Evolutionary conservation across 495 filamentous ascomycete genomes (phyloP), one percentile per base, ranked within the genome.

Genomic region (Hyaloscypha hepaticicola): DNA sequence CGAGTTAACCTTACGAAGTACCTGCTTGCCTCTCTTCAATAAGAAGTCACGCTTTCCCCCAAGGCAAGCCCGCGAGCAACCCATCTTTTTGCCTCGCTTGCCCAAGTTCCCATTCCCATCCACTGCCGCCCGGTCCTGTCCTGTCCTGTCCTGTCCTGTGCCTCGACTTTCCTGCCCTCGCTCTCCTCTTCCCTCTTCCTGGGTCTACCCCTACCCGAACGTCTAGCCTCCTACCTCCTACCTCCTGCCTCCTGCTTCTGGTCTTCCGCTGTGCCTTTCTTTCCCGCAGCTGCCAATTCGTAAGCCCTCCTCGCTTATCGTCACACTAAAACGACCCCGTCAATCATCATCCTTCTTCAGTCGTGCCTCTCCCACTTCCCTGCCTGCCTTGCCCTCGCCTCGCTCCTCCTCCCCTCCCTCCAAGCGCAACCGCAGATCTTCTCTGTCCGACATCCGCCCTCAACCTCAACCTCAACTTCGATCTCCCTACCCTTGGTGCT

Each of bases 231-330:
- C 48, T 50, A n/a, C 6, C 48, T 25, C 25, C n/a, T 26, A 51
- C 48, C 12, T 29, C 60, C 49, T 51, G 21, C 29, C 60, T 55
- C 52, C 61, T 52, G 33, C 48, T 65, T 45, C 19, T 45, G 16
- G n/a, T n/a, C 38, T 9, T 16, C 38, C 38, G 38, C 11, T 16
- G 38, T 45, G 38, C 38, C 38, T 45, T 45, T 16, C 38, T 45
- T 45, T 45, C 38, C 38, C 38, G 56, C 63, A 60, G 24, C 55
- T 65, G 55, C n/a, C 63, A 59, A 65, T 59, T 65, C 63, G 55
- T 60, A 60, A 65, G 55, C 63, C 53, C 5, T 57, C 27, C 25
- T 63, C 52, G 52, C 52, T 57, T 56, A 63, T 63, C 61, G 52
- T 63, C 51, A 63, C 52, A 63, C 52, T 62, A 55, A 31, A 29